Conservation (phyloP, 176 grass and related monocot genomes). For the Zea luxurians region DNA sequence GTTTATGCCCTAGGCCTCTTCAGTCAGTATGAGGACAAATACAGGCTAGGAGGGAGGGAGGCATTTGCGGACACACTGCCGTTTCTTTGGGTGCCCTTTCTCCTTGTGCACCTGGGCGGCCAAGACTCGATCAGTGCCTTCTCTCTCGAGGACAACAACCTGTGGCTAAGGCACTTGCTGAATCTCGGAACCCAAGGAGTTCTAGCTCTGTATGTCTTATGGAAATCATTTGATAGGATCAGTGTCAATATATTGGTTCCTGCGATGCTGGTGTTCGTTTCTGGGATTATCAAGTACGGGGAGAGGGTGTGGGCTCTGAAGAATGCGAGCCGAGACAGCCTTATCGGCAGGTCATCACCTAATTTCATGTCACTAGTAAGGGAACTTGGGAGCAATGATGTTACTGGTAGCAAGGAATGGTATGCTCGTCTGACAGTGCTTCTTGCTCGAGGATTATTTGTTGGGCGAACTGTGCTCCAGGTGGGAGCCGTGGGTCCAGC, state of each 20-base stretch:
- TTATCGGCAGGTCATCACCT: neutral
- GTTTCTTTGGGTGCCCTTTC: neutral
- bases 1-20: neutral
- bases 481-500: fast-evolving
- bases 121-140: neutral
- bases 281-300: neutral
- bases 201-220: neutral
- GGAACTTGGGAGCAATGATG: too few relatives aligned
- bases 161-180: neutral
- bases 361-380: too few relatives aligned
- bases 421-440: neutral
- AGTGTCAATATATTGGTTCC: neutral
- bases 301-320: neutral
- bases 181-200: neutral
- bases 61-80: neutral
- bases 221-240: neutral
- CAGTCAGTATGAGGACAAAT: neutral
- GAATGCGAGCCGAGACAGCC: neutral
- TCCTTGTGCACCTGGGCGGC: neutral
- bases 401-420: neutral
- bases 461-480: neutral
- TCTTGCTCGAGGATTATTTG: neutral
- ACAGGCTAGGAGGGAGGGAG: neutral
- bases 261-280: neutral
- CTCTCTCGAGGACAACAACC: neutral